Percentiles rank a stretch among this genome's conserved stretches.
These are phyloP conservation scores for Neotropicomus parvogracilis DNA, from an alignment of 1,284 basidiomycete species.

Conservation along the genomic window DNA sequence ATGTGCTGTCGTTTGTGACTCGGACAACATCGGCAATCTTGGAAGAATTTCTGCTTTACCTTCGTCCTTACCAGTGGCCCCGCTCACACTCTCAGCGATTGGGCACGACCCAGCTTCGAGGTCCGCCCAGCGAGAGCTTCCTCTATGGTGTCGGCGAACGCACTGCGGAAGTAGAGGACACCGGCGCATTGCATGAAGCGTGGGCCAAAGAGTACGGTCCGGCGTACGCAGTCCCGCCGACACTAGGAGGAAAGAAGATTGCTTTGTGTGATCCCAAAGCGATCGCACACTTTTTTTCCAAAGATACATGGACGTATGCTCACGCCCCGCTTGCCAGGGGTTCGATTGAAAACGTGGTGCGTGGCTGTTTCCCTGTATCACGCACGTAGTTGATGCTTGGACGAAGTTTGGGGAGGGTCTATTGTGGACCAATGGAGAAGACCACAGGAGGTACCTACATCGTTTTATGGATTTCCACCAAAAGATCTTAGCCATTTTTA, in stretches of 20 bases:
- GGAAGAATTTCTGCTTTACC: too few relatives aligned
- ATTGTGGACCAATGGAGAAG: slow-evolving; percentile 15
- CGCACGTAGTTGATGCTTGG: neutral
- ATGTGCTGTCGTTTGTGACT: too few relatives aligned
- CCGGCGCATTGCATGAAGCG: slow-evolving; percentile 15
- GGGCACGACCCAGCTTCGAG: slow-evolving; percentile 16
- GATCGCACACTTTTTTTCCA: slow-evolving; percentile 16
- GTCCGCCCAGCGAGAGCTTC: slow-evolving; percentile 16
- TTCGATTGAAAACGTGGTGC: slow-evolving; percentile 44
- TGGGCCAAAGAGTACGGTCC: slow-evolving; percentile 16
- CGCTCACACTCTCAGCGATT: neutral
- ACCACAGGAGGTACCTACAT: slow-evolving; percentile 12
- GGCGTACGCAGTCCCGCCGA: slow-evolving; percentile 32
- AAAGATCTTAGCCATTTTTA: neutral
- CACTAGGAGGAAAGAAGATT: slow-evolving; percentile 40
- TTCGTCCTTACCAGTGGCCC: neutral
- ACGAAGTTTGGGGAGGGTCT: slow-evolving; percentile 13
- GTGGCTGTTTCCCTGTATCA: slow-evolving; percentile 14
- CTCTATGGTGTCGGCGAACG: slow-evolving; percentile 16
- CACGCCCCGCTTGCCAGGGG: slow-evolving; percentile 36
- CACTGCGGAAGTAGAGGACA: neutral
- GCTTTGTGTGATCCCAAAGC: slow-evolving; percentile 41
- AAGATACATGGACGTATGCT: slow-evolving; percentile 48
- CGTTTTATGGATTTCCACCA: too few relatives aligned
- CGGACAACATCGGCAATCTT: too few relatives aligned